Evolutionary conservation across 352 stramenopile species (phyloP).

Genomic region (Globisporangium takayamanum): DNA sequence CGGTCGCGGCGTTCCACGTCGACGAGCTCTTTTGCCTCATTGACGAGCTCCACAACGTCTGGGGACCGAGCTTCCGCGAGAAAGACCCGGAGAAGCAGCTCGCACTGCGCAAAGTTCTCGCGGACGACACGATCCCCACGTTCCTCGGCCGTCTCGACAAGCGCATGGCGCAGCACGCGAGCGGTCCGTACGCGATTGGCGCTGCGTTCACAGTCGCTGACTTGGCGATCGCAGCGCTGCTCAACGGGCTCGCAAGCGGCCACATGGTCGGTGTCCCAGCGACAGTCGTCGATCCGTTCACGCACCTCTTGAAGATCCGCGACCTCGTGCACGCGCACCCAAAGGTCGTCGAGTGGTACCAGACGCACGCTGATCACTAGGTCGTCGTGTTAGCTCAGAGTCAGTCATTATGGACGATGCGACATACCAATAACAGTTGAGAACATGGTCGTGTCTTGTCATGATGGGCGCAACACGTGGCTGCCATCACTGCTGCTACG

Average conservation of each 20-base stretch:
- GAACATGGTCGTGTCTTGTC: no score
- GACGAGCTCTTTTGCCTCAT: slow-evolving; percentile 24
- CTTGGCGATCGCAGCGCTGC: slow-evolving; percentile 17
- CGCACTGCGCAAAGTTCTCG: slow-evolving; percentile 27
- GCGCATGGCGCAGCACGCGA: slow-evolving; percentile 21
- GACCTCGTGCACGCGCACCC: slow-evolving; percentile 22
- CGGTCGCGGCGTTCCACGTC: slow-evolving; percentile 21
- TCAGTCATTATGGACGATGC: no score
- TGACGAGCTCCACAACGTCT: slow-evolving; percentile 19
- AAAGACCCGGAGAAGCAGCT: slow-evolving; percentile 26
- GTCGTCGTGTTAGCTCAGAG: no score
- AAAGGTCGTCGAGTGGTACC: slow-evolving; percentile 30
- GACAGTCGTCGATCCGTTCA: background rate
- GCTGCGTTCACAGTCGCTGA: slow-evolving; percentile 23
- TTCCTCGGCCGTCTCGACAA: slow-evolving; percentile 21
- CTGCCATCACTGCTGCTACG: no score
- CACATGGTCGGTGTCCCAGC: no score
- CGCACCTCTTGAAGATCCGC: slow-evolving; percentile 20
- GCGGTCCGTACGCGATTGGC: slow-evolving; percentile 13
- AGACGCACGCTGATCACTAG: slow-evolving; percentile 11
- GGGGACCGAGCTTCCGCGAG: slow-evolving; percentile 19
- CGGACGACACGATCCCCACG: slow-evolving; percentile 17
- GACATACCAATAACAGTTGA: no score
- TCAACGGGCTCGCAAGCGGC: slow-evolving; percentile 4
- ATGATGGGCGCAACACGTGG: no score